These are phyloP conservation scores for Lasiodiplodia sp. DNA, from an alignment of 2,329 filamentous ascomycete species.

Conservation along the genomic window DNA sequence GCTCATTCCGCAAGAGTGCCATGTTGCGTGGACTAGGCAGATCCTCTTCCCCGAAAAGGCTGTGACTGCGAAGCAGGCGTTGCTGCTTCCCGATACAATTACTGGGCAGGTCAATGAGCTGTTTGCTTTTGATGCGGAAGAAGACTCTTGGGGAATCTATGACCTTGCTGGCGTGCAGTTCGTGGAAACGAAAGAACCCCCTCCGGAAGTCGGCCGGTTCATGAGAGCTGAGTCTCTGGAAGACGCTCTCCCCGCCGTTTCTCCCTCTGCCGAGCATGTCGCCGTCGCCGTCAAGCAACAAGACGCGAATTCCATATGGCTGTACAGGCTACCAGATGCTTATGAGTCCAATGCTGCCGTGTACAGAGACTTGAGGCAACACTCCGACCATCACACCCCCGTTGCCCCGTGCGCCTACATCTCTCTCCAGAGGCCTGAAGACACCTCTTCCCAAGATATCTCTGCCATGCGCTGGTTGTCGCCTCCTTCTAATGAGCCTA, in stretches of 20 bases:
- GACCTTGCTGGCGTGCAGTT: constrained; percentile 49
- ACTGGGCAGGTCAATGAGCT: constrained; percentile 49
- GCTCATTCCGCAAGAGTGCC: constrained; percentile 45
- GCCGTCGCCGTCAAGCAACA: constrained; percentile 49
- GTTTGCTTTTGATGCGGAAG: constrained; percentile 50
- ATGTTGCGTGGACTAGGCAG: constrained; percentile 48
- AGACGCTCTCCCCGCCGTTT: constrained; percentile 51
- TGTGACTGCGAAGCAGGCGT: constrained; percentile 48
- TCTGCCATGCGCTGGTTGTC: constrained; percentile 47
- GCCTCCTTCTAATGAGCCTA: constrained; percentile 31
- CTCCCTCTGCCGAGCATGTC: constrained; percentile 46
- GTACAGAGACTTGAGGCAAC: constrained; percentile 38
- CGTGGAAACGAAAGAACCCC: constrained; percentile 47
- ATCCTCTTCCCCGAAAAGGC: constrained; percentile 51
- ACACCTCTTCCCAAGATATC: constrained; percentile 46
- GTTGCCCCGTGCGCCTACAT: constrained; percentile 49
- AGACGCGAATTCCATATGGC: constrained; percentile 48
- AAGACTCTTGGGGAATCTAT: constrained; percentile 51
- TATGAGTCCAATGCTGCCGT: constrained; percentile 37
- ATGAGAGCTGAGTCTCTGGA: constrained; percentile 49
- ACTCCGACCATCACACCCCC: constrained; percentile 38
- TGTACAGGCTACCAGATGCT: constrained; percentile 46
- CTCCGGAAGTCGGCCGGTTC: constrained; percentile 48
- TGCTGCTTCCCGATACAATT: constrained; percentile 47
- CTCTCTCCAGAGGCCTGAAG: constrained; percentile 42